These are phyloP conservation scores for Dioszegia hungarica DNA, from an alignment of 768 basidiomycete genomes.

Conservation along the genomic window DNA sequence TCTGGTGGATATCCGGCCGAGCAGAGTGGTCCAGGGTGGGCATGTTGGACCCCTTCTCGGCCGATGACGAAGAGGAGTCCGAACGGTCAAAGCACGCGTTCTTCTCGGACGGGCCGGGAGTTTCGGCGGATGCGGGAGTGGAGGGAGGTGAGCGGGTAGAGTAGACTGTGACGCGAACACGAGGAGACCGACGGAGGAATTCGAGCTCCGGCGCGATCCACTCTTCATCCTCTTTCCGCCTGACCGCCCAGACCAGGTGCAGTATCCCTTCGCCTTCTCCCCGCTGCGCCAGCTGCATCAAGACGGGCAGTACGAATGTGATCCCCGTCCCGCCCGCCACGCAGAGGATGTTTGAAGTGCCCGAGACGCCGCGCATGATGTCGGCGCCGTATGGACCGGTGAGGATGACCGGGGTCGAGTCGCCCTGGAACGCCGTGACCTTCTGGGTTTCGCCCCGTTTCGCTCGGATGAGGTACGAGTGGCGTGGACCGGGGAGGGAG, in stretches of 20 bases:
- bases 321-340: constrained; percentile 30
- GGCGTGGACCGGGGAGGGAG: constrained; percentile 13
- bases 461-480: constrained; percentile 24
- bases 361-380: constrained; percentile 6
- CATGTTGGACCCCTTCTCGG: background rate
- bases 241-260: constrained; percentile 27
- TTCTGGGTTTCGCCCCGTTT: constrained; percentile 26
- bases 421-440: constrained; percentile 2
- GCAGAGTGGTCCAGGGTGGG: constrained; percentile 5
- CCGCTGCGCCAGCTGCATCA: constrained; percentile 11
- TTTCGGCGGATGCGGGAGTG: background rate
- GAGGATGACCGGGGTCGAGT: constrained; percentile 18
- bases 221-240: constrained; percentile 17
- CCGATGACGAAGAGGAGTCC: background rate
- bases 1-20: constrained; percentile 10
- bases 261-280: constrained; percentile 8
- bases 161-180: constrained; percentile 15
- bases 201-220: constrained; percentile 26
- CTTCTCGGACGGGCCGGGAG: constrained; percentile 2
- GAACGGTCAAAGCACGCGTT: background rate
- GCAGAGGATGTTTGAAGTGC: constrained; percentile 20
- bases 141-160: constrained; percentile 13
- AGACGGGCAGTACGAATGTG: constrained; percentile 27
- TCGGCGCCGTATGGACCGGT: constrained; percentile 32
- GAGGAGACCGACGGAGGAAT: constrained; percentile 9